Base-by-base conservation (phyloP, 345 rosid genomes). In the Gossypium thurberi region DNA sequence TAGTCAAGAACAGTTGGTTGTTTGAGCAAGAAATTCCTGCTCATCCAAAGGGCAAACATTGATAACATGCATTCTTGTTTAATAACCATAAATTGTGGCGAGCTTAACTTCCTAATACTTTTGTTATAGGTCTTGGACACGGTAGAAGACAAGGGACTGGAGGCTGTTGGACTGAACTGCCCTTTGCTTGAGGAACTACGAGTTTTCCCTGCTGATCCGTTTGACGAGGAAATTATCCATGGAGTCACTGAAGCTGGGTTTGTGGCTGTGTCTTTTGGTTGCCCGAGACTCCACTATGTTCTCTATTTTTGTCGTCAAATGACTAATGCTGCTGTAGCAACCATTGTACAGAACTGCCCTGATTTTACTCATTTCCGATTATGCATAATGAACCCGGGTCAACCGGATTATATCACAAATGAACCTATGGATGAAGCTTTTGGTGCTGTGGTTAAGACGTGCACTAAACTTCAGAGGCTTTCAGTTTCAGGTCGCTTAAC, bases 361-460 rank as follows among this genome's bases (percentile, higher is more conserved):
- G 70, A 87, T 71, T 85, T 89, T 75, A 89, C 93, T 3, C 93
- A 87, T 46, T 89, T 89, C 67, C 91, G 93, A 12, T 87, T 89
- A 25, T 89, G 93, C 87, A 89, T 89, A 65, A 89, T 89, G 89
- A 84, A 77, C 74, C 93, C 91, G 0, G 52, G 89, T 10, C 86
- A 85, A 78, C 93, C 91, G 6, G 93, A 89, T 84, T 71, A 87
- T 71, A 18, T 75, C 20, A 89, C 93, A 18, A 79, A 81, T 67
- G 85, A 85, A 51, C 86, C 93, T 20, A 83, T 89, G 89, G 93
- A 89, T 10, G 93, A 87, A 81, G 93, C 89, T 46, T 89, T 89
- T 81, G 91, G 93, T 68, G 84, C 93, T 4, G 91, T 89, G 70
- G 93, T 87, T 33, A 83, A 80, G 80, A 84, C 86, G 12, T 89